Conservation (phyloP, 371 early-diverging fungal genomes). For the Capillidium heterosporum region DNA sequence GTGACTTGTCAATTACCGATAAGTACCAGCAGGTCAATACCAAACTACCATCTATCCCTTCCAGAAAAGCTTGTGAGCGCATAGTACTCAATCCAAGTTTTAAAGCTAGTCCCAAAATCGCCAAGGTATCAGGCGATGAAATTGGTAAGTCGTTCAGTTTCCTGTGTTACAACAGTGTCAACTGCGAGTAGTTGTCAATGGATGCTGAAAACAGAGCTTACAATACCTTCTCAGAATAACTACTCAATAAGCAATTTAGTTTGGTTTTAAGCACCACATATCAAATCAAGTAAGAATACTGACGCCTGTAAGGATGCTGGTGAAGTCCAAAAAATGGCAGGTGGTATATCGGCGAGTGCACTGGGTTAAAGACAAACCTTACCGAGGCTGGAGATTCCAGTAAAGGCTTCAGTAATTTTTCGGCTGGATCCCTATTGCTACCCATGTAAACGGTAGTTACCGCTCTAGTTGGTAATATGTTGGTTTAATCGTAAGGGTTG, state of each 20-base stretch:
- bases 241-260: slow-evolving; percentile 22
- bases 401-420: too few relatives aligned
- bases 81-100: slow-evolving; percentile 42
- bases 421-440: too few relatives aligned
- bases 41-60: slow-evolving; percentile 47
- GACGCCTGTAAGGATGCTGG: slow-evolving; percentile 10
- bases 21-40: slow-evolving; percentile 32
- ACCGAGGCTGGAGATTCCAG: background rate
- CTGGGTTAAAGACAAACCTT: background rate
- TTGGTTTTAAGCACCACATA: slow-evolving; percentile 16
- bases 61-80: slow-evolving; percentile 43
- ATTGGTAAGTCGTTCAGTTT: background rate
- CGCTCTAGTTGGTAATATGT: too few relatives aligned
- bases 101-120: slow-evolving; percentile 10
- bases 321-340: background rate
- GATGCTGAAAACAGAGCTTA: background rate
- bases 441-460: too few relatives aligned
- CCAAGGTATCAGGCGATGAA: background rate
- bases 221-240: slow-evolving; percentile 18
- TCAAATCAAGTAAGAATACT: slow-evolving; percentile 10
- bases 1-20: slow-evolving; percentile 26
- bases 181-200: background rate
- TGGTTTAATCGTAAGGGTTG: too few relatives aligned
- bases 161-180: background rate
- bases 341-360: background rate